Base-by-base conservation (phyloP, 1,284 basidiomycete genomes). In the Moniliella sp. region DNA sequence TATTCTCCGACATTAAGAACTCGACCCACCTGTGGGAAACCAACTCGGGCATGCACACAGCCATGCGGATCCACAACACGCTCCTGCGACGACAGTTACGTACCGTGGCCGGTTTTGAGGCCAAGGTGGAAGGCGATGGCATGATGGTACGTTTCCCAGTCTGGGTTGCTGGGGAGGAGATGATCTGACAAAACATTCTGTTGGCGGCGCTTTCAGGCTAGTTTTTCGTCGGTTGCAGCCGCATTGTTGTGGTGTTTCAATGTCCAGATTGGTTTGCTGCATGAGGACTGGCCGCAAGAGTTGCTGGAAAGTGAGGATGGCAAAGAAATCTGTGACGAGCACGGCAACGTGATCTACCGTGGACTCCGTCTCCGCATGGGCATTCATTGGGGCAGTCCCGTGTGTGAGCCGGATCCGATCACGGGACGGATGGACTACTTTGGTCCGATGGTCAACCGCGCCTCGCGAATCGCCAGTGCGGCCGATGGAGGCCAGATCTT, bases 101-200 rank as follows among this genome's bases (percentile, higher is more conserved):
- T 18, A 69, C 79, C 32, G 88, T 86, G 52, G 86, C 84, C 27
- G 91, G 91, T 0, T 99, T 94, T 62, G 86, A 97, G 64, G 88
- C 94, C 51, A 99, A 99, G 64, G 97, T 91, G 14, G 91, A 97
- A 75, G 91, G 91, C 21, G 91, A 97, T 55, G 76, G 88, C 0
- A 97, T 97, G 67, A 91, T 97, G 80, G 86, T 88, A 30, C 86
- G n/a, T n/a, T n/a, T n/a, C n/a, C n/a, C n/a, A n/a, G n/a, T n/a
- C n/a, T n/a, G n/a, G 83, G 11, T n/a, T n/a, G n/a, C n/a, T n/a
- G n/a, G n/a, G n/a, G n/a, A n/a, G n/a, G n/a, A n/a, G n/a, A n/a
- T n/a, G n/a, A n/a, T n/a, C n/a, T n/a, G n/a, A n/a, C n/a, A n/a
- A n/a, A n/a, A n/a, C n/a, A n/a, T n/a, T n/a, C n/a, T n/a, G n/a